Conservation (phyloP, 2,329 filamentous ascomycete genomes). For the Verticillium klebahnii region DNA sequence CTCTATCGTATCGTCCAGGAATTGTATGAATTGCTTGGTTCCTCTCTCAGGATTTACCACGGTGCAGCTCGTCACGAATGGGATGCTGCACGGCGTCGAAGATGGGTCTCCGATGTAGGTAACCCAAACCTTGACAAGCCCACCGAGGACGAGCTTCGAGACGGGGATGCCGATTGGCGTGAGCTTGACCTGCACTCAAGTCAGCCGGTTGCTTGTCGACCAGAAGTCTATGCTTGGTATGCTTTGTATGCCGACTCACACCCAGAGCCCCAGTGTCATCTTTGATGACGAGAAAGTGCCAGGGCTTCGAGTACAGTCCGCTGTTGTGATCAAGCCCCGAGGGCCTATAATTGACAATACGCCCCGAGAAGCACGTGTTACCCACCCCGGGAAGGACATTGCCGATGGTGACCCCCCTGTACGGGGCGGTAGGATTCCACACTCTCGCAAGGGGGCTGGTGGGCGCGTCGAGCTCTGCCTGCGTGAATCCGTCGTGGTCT, state of each 20-base stretch:
- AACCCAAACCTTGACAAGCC: constrained; percentile 52
- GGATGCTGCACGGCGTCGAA: constrained; percentile 20
- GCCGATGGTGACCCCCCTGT: constrained; percentile 41
- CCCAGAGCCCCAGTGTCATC: constrained; percentile 51
- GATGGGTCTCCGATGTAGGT: constrained; percentile 47
- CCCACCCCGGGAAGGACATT: constrained; percentile 43
- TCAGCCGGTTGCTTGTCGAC: neutral
- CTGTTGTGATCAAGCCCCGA: constrained; percentile 24
- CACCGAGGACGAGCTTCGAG: constrained; percentile 32
- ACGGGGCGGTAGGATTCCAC: constrained; percentile 38
- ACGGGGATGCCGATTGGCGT: constrained; percentile 32
- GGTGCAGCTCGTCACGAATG: constrained; percentile 42
- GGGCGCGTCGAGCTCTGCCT: constrained; percentile 33
- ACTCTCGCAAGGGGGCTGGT: constrained; percentile 29
- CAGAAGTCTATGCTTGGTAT: neutral
- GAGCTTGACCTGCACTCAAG: constrained; percentile 38
- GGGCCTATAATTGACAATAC: constrained; percentile 51
- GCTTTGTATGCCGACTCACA: constrained; percentile 25
- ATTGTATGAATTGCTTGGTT: constrained; percentile 42
- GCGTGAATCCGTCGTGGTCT: constrained; percentile 48
- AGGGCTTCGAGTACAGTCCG: constrained; percentile 37
- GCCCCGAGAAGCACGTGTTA: constrained; percentile 46
- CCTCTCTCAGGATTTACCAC: constrained; percentile 53
- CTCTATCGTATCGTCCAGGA: constrained; percentile 39
- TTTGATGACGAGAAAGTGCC: constrained; percentile 48